phyloP scores from a whole-genome alignment of 257 asterid species.

The Cinchona pubescens region DNA sequence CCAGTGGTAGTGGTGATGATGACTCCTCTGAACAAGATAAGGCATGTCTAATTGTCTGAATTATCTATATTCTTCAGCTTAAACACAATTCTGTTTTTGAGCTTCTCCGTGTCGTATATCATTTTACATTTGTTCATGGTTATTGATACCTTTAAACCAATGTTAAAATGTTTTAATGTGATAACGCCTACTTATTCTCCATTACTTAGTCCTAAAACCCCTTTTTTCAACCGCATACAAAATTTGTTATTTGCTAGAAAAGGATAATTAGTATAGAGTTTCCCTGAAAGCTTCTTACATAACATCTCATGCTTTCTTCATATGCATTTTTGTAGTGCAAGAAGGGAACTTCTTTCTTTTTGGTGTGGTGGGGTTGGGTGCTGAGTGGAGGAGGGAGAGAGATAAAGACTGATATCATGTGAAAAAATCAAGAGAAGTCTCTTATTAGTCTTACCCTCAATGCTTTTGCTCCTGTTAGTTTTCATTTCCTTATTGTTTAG shows the following conservation, averaged over 20 bases:
- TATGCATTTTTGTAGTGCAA: not conserved
- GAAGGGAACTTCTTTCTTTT: not conserved
- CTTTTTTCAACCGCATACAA: not conserved
- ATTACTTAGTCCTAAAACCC: not conserved
- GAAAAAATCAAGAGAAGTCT: not conserved
- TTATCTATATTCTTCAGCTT: not conserved
- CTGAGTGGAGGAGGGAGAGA: not conserved
- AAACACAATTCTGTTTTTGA: not conserved
- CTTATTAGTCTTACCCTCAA: not conserved
- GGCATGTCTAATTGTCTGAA: constrained; percentile 31
- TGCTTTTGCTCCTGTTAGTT: not conserved
- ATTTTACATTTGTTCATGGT: not conserved
- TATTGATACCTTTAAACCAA: not conserved
- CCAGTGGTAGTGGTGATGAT: constrained; percentile 34
- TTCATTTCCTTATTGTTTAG: not conserved
- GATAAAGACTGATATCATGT: not conserved
- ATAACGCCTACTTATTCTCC: not conserved
- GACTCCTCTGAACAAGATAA: constrained; percentile 48
- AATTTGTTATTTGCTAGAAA: not conserved
- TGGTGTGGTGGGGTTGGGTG: not conserved
- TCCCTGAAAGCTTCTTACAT: not conserved
- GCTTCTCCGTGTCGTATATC: not conserved
- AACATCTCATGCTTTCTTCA: not conserved
- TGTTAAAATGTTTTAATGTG: not conserved
- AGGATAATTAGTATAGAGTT: not conserved